Evolutionary conservation across 805 yeast species (phyloP), one percentile per base, ranked within the genome.

Genomic region (Candida khao-thaluensis): DNA sequence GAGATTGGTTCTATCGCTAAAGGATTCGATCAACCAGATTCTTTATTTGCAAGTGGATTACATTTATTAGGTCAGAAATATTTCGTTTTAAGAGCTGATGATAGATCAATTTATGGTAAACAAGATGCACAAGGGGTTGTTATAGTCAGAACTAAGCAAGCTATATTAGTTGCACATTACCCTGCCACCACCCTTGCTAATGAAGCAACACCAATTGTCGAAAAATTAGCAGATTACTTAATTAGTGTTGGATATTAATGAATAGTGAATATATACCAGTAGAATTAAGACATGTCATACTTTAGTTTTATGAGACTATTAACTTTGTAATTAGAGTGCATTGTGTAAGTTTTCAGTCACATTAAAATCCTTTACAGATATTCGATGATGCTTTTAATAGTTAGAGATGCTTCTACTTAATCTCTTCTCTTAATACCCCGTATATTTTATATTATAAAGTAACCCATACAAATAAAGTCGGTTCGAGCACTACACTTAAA

Each of bases 131-230:
- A 83, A 53, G 99, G 99, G 53, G 74, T 91, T 40, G 68, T 93
- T 49, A 83, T 87, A 49, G 97, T 91, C 33, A 85, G 95, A 74
- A 89, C 98, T 40, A 86, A 81, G 59, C 98, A 91, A 67, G 89
- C 97, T 21, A 80, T 93, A 41, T 67, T 93, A 57, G 69, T 93
- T 53, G 96, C 93, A n/a, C 98, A 93, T 64, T 93, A 93, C 60
- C 93, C 95, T 11, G 78, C 85, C 9, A 90, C 90, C 40, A 84
- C 86, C 33, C 91, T 82, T 62, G 87, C 98, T 22, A 96, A 95
- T 52, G 96, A 87, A 60, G 98, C 98, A 38, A 85, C 97, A 43
- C 79, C 84, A 56, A 85, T 90, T 48, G 96, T 91, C 41, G 99
- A 93, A 65, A 91, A 88, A 58, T 76, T 93, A 71, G 98, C 95